Percentiles rank a stretch among this genome's conserved stretches.
Evolutionary conservation across 73 alveolate genomes (phyloP).

Genomic region (Paraurostyla sp.): DNA sequence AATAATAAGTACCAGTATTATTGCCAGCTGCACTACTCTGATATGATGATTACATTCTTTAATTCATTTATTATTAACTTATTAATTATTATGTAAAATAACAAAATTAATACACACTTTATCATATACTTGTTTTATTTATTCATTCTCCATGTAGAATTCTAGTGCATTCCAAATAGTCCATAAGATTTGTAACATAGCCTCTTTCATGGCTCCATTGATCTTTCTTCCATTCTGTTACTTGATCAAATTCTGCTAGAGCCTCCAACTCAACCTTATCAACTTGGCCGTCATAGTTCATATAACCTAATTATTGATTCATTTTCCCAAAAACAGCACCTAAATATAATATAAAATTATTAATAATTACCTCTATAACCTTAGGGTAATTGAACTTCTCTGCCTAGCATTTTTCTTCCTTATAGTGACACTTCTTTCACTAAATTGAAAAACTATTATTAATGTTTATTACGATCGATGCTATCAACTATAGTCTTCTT

Average conservation of each 20-base stretch:
- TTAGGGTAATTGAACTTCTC: constrained; percentile 26
- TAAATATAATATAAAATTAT: neutral
- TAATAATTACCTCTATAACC: constrained; percentile 36
- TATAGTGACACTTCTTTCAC: constrained; percentile 36
- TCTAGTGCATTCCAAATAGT: constrained; percentile 36
- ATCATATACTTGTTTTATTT: no score
- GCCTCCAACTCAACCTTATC: constrained; percentile 29
- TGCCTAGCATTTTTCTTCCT: constrained; percentile 56
- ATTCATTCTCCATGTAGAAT: constrained; percentile 45
- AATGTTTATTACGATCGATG: neutral
- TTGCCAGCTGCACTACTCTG: neutral
- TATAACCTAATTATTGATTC: constrained; percentile 17
- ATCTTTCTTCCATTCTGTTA: constrained; percentile 66
- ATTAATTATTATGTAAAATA: neutral
- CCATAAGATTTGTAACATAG: constrained; percentile 30
- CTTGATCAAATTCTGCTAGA: constrained; percentile 22
- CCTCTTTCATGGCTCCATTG: constrained; percentile 52
- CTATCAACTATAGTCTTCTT: neutral
- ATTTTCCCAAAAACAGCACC: constrained; percentile 43
- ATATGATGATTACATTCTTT: constrained; percentile 20
- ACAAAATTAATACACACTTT: no score
- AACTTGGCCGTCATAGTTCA: constrained; percentile 17
- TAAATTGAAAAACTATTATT: neutral
- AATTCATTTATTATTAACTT: neutral
- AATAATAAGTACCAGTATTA: neutral